phyloP scores from a whole-genome alignment of 140 eudicot species.

The Cichorium intybus region DNA sequence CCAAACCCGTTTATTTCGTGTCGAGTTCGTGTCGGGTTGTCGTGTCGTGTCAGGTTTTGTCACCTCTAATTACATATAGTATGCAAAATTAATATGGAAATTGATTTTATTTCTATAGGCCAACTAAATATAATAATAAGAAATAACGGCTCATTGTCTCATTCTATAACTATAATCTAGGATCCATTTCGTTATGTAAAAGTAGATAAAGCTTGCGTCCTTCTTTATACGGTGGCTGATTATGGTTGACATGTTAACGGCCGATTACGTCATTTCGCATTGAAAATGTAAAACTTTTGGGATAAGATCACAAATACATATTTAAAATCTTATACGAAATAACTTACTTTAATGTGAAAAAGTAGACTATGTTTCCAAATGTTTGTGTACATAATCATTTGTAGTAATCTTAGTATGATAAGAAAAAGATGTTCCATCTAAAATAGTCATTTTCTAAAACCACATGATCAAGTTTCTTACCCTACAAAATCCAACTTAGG shows the following conservation, averaged over 20 bases:
- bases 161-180: no score
- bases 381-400: not conserved
- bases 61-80: no score
- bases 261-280: not conserved
- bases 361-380: not conserved
- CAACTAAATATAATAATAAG: no score
- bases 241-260: not conserved
- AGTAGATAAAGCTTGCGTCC: no score
- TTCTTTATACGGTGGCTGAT: not conserved
- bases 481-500: not conserved
- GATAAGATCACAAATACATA: not conserved
- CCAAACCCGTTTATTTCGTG: no score
- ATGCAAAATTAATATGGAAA: no score
- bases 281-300: not conserved
- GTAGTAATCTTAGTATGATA: not conserved
- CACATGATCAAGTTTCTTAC: not conserved
- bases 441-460: not conserved
- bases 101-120: no score
- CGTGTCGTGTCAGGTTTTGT: no score
- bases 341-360: not conserved
- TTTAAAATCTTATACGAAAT: not conserved
- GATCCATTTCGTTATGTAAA: no score
- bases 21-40: no score
- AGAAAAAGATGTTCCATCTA: not conserved
- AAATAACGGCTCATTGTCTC: no score